Evolutionary conservation across 2,329 filamentous ascomycete genomes (phyloP).

Genomic region (Neospermospora avenae): DNA sequence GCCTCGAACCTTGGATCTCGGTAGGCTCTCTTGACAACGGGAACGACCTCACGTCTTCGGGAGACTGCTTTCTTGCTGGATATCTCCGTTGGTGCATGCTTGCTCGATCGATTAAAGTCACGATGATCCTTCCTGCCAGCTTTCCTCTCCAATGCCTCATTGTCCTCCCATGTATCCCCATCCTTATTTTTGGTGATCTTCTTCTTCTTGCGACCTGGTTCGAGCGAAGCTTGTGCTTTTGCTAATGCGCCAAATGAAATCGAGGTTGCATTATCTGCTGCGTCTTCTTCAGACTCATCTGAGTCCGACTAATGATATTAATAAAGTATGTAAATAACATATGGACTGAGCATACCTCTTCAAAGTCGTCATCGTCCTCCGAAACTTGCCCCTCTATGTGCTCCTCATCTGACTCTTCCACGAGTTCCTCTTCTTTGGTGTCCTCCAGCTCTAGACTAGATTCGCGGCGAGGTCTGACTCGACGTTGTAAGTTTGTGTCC

Average conservation of each 20-base stretch:
- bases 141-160: conserved; percentile 42
- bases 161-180: conserved; percentile 35
- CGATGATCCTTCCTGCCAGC: conserved; percentile 38
- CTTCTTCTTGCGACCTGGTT: conserved; percentile 29
- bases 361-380: conserved; percentile 32
- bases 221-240: conserved; percentile 73
- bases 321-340: background rate
- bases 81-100: conserved; percentile 84
- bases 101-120: conserved; percentile 58
- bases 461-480: conserved; percentile 33
- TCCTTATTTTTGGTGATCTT: conserved; percentile 37
- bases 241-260: conserved; percentile 90
- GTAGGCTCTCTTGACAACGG: conserved; percentile 52
- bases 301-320: conserved; percentile 14
- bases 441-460: conserved; percentile 26
- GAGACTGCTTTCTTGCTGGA: conserved; percentile 81
- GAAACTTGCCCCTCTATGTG: conserved; percentile 26
- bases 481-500: conserved; percentile 27
- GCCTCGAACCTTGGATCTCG: conserved; percentile 90
- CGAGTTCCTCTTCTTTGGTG: conserved; percentile 32
- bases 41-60: conserved; percentile 71
- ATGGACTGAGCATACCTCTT: conserved; percentile 12
- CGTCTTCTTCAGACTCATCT: conserved; percentile 24
- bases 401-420: conserved; percentile 31
- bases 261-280: conserved; percentile 41